phyloP scores from a whole-genome alignment of 192 early-diverging fungal species.

The Diversispora epigaea region DNA sequence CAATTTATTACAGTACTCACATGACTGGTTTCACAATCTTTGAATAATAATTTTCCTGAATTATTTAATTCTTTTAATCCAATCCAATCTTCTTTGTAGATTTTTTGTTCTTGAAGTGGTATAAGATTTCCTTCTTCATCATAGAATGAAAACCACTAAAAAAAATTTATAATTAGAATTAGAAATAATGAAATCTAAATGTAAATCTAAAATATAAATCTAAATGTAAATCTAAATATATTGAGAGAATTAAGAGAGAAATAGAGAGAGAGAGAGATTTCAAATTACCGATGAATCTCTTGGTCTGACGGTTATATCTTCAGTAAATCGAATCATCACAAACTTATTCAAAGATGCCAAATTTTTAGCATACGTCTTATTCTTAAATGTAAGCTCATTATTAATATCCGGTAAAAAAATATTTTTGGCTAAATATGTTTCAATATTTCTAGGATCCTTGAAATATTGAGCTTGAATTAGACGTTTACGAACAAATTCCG shows the following conservation, averaged over 20 bases:
- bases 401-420: conserved; percentile 91
- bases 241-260: background rate
- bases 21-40: conserved; percentile 51
- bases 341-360: conserved; percentile 67
- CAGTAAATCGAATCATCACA: conserved; percentile 78
- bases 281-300: conserved; percentile 52
- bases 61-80: conserved; percentile 61
- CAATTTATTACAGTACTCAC: conserved; percentile 38
- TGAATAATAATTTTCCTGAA: conserved; percentile 46
- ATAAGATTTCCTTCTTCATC: conserved; percentile 54
- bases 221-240: background rate
- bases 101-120: conserved; percentile 51
- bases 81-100: conserved; percentile 72
- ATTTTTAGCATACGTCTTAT: conserved; percentile 57
- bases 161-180: background rate
- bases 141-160: conserved; percentile 72
- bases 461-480: conserved; percentile 96
- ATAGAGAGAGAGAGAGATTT: background rate
- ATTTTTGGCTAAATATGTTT: conserved; percentile 71
- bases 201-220: background rate
- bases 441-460: conserved; percentile 64
- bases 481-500: conserved; percentile 76
- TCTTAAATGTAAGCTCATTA: conserved; percentile 63
- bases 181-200: background rate
- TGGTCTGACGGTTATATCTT: conserved; percentile 79